Base-by-base conservation (phyloP, 2,329 filamentous ascomycete species). In the Alternaria gansuensis region DNA sequence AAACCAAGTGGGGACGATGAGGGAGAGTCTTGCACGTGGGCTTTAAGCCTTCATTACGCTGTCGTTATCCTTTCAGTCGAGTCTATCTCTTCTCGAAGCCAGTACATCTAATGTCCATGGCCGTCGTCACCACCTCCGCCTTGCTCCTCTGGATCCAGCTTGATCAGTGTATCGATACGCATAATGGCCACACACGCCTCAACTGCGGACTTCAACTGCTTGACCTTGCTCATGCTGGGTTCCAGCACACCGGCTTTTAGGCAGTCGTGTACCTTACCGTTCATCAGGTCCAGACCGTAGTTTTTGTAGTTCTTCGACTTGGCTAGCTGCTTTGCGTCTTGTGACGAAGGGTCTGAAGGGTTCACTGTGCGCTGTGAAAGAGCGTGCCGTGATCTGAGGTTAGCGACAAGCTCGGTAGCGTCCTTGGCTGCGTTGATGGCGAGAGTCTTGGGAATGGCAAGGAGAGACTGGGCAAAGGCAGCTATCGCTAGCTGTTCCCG, bases 171-270 rank as follows among this genome's bases (percentile, higher is more conserved):
- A 83, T 99, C 95, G 77, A 99, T 99, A 74, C 95, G 88, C 95
- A 99, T 98, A 78, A 99, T 98, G 75, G 93, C 91, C 80, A 99
- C 96, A 80, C 95, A 98, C 54, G 95, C 95, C 82, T 99, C 95
- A 49, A 99, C 95, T 28, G 95, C 95, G 80, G 91, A 96, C 89
- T 99, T 99, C 75, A 99, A 84, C 84, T 98, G 95, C 80, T 94
- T 90, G 69, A 99, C 87, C 85, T 99, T 99, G 86, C 94, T 97
- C 84, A 99, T 93, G 80, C 91, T 96, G 31, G 95, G 95, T 83
- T 99, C 95, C 75, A 99, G 80, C 62, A 99, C 93, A 75, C 95
- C 95, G 11, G 92, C 89, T 86, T 98, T 98, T 73, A 99, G 83
- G 82, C 92, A 89, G 79, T 99, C 95, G 54, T 93, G 89, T 58